Base-by-base conservation (phyloP, 2,329 filamentous ascomycete species). In the Endothia cerciana region DNA sequence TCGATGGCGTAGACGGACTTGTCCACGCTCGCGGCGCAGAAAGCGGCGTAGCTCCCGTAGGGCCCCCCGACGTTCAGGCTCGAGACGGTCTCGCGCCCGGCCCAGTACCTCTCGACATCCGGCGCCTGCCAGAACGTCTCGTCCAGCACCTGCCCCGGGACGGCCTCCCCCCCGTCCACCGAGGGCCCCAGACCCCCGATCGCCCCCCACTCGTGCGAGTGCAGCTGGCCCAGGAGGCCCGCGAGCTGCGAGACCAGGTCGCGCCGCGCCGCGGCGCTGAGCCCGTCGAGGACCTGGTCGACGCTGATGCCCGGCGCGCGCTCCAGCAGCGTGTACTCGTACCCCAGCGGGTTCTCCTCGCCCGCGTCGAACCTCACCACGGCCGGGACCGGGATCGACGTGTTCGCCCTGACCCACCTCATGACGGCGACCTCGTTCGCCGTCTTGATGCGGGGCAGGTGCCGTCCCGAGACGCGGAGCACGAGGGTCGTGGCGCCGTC, bases 381-480 rank as follows among this genome's bases (percentile, higher is more conserved):
- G 3, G 62, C 69, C 1, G 77, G 76, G 4, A 78, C 68, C 7
- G 77, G 77, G n/a, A 80, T 74, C 0, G 57, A 64, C 3, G 76
- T 78, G 57, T 76, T 70, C n/a, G 68, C 47, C 10, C 47, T 30
- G 6, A 79, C 57, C 77, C 76, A 79, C 6, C 60, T 65, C 73
- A 79, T 76, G 40, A 75, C 68, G 22, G 67, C 77, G 3, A 76
- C 73, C 68, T 80, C 77, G 62, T 80, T 79, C 13, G 61, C 45
- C 13, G 77, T 78, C 63, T 79, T 79, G 67, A 75, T 74, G 19
- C 63, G n/a, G 4, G 76, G 77, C 7, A 78, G 41, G 40, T 79
- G 77, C 30, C 64, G 61, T 30, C 77, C 77, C 4, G 77, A 75
- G 30, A 78, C 70, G 53, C 77, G 75, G 17, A 79, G 74, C 15